Evolutionary conservation across 2,329 filamentous ascomycete species (phyloP), one percentile per base, ranked within the genome.

Genomic region (Colletotrichum limetticola): DNA sequence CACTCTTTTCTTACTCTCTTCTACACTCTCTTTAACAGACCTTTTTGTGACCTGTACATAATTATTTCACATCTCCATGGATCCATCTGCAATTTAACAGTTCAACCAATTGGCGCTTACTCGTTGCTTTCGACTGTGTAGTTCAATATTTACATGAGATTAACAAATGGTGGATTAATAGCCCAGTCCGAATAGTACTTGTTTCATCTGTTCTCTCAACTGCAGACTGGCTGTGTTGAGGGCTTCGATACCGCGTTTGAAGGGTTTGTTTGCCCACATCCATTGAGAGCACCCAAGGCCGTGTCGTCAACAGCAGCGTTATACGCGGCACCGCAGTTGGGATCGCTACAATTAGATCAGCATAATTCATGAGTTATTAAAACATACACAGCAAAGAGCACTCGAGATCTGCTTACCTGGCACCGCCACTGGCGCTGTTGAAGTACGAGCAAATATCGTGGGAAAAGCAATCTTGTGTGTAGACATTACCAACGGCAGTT

Each of bases 361-460:
- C 52, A 63, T 26, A 1, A 3, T 19, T 58, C 16, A 56, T 7
- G 28, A 57, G 14, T 16, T 5, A 14, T 0, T 5, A 9, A 7
- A 19, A 49, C 19, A 2, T 63, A 24, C 2, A 6, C 3, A 7
- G 7, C 9, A 74, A 57, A 49, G 5, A 19, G 19, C 8, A 5
- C 73, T 49, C 7, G 16, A n/a, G 4, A 24, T 49, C n/a, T 5
- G 65, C 77, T 73, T 76, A 86, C 86, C 82, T 85, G 0, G 84
- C 78, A 2, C 86, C 86, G 8, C 85, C 84, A n/a, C 79, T 83
- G 1, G 86, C 85, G 63, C 83, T 84, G 35, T 87, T 83, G 71
- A 88, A 88, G 74, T 85, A 88, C 4, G 85, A 87, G 76, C 86
- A 88, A 14, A 88, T 83, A 61, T 88, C 86, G 66, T 88, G 86